Percentiles rank a stretch among this genome's conserved stretches.
These are phyloP conservation scores for Colletotrichum camelliae DNA, from an alignment of 2,329 filamentous ascomycete species.

Conservation along the genomic window DNA sequence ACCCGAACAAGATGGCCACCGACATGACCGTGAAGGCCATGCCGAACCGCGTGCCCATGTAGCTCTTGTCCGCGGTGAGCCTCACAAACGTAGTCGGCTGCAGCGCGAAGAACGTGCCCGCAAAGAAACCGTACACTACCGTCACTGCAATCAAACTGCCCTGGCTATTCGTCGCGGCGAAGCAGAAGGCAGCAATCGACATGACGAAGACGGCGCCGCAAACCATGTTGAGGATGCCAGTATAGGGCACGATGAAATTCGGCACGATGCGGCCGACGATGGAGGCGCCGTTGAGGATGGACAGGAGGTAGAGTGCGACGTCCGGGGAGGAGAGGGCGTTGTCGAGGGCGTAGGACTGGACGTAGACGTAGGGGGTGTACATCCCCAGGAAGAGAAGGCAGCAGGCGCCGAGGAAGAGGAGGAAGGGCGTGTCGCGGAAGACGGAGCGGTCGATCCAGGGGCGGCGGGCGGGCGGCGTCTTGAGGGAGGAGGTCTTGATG, in stretches of 20 bases:
- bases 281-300: conserved; percentile 50
- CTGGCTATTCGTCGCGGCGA: not conserved
- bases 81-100: conserved; percentile 39
- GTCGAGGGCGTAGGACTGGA: conserved; percentile 45
- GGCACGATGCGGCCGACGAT: conserved; percentile 50
- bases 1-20: conserved; percentile 32
- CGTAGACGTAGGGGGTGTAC: conserved; percentile 55
- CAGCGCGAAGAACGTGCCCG: conserved; percentile 42
- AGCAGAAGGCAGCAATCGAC: conserved; percentile 15
- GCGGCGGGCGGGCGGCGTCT: conserved; percentile 5
- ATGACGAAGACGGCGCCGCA: conserved; percentile 23
- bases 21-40: conserved; percentile 38
- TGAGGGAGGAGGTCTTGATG: conserved; percentile 15
- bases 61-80: conserved; percentile 32
- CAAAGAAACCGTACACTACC: conserved; percentile 23
- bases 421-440: conserved; percentile 42
- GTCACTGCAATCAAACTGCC: conserved; percentile 18
- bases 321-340: conserved; percentile 30
- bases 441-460: conserved; percentile 30
- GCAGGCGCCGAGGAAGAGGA: conserved; percentile 37
- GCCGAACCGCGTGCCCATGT: conserved; percentile 45
- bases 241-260: conserved; percentile 34
- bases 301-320: conserved; percentile 46
- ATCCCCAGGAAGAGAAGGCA: conserved; percentile 49
- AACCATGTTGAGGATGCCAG: conserved; percentile 38